These are phyloP conservation scores for Spinacia oleracea DNA, from an alignment of 179 eudicot genomes.

Conservation along the genomic window DNA sequence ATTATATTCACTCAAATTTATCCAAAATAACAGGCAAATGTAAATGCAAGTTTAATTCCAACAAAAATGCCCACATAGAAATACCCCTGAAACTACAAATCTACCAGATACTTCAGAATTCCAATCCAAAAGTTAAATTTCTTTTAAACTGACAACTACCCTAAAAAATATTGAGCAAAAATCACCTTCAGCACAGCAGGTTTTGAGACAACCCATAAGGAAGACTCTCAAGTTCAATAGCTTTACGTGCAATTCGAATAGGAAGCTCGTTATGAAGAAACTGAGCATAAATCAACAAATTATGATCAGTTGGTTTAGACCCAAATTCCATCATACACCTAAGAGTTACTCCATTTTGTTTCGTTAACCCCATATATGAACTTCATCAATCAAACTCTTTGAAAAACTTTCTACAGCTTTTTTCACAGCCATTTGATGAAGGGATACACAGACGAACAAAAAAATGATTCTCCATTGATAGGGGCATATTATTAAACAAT, in stretches of 20 bases:
- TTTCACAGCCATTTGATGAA: slow-evolving; percentile 60
- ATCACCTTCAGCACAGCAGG: slow-evolving; percentile 80
- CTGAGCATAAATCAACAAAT: slow-evolving; percentile 70
- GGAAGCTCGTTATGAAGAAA: slow-evolving; percentile 89
- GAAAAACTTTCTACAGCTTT: slow-evolving; percentile 51
- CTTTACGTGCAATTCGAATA: slow-evolving; percentile 71
- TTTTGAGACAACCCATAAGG: slow-evolving; percentile 79
- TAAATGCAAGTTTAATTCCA: slow-evolving; percentile 5
- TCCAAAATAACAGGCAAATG: slow-evolving; percentile 10
- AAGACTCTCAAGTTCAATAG: slow-evolving; percentile 68
- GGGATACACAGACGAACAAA: too few species aligned
- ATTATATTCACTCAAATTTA: slow-evolving; percentile 8
- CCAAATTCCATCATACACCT: slow-evolving; percentile 94
- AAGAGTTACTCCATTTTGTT: slow-evolving; percentile 79
- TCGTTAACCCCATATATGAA: slow-evolving; percentile 68
- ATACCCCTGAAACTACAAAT: neutral
- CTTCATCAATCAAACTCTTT: slow-evolving; percentile 62
- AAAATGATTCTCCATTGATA: too few species aligned
- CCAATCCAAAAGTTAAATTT: neutral
- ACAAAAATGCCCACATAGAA: neutral
- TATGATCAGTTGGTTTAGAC: slow-evolving; percentile 50
- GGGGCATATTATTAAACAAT: neutral
- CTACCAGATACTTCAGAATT: neutral
- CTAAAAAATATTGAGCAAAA: neutral
- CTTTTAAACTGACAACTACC: neutral